Evolutionary conservation across 768 basidiomycete species (phyloP).

Genomic region (Termitomyces sp.): DNA sequence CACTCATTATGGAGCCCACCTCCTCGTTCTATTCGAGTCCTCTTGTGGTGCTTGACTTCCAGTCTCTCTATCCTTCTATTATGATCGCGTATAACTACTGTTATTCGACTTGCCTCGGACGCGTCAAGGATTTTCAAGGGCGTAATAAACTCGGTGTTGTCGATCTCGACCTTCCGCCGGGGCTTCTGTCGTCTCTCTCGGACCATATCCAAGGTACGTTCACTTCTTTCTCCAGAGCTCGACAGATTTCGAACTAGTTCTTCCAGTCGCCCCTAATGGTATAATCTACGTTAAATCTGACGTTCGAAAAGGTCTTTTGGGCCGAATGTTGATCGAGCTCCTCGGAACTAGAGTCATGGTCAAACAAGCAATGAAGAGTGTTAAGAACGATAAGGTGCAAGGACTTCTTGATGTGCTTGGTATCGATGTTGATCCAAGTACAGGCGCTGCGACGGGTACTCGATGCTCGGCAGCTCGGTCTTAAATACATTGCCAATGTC

Average conservation of each 20-base stretch:
- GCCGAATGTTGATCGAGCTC: conserved; percentile 89
- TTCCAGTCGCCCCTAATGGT: conserved; percentile 88
- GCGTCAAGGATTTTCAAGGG: conserved; percentile 83
- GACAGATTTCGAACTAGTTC: not conserved
- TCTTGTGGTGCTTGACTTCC: conserved; percentile 92
- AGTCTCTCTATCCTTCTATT: conserved; percentile 92
- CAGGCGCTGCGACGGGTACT: conserved; percentile 75
- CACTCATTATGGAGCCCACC: conserved; percentile 90
- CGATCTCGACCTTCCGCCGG: conserved; percentile 64
- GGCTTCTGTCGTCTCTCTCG: conserved; percentile 63
- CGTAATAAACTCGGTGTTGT: conserved; percentile 85
- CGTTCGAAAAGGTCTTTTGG: conserved; percentile 81
- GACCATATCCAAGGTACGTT: conserved; percentile 73
- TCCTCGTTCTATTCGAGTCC: conserved; percentile 94
- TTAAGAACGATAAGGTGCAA: conserved; percentile 67
- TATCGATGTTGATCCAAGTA: not conserved
- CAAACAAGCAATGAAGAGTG: conserved; percentile 91
- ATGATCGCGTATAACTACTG: conserved; percentile 99
- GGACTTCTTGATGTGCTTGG: not conserved
- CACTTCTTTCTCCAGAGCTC: not conserved
- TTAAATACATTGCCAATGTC: conserved; percentile 93
- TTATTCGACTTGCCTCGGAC: conserved; percentile 94
- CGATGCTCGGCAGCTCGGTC: conserved; percentile 86
- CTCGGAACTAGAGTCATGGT: conserved; percentile 97
- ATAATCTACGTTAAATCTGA: conserved; percentile 88